Conservation (phyloP, 2,329 filamentous ascomycete genomes). For the Pezicula carpinea region DNA sequence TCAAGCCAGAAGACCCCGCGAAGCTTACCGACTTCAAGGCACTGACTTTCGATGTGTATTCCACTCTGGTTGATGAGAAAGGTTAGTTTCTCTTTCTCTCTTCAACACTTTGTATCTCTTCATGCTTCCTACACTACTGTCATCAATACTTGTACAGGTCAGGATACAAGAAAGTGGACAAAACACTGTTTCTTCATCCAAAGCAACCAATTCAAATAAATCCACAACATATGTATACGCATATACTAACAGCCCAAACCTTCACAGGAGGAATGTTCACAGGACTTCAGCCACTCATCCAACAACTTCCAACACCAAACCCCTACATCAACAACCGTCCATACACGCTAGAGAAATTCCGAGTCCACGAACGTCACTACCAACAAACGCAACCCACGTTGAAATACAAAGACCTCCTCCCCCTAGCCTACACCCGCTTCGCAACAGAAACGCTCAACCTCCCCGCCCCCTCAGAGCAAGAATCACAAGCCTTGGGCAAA, state of each 20-base stretch:
- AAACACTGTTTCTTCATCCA: too few relatives aligned
- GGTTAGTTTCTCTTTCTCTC: slow-evolving; percentile 1
- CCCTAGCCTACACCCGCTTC: slow-evolving; percentile 32
- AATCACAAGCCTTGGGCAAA: slow-evolving; percentile 35
- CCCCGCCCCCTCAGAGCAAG: slow-evolving; percentile 13
- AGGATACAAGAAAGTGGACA: too few relatives aligned
- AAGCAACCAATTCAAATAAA: too few relatives aligned
- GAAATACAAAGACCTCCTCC: slow-evolving; percentile 45
- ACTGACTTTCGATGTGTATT: slow-evolving; percentile 15
- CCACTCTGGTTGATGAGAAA: slow-evolving; percentile 13
- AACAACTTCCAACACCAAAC: slow-evolving; percentile 2
- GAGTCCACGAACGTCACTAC: slow-evolving; percentile 4
- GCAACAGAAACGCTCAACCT: slow-evolving; percentile 31
- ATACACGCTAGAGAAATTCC: slow-evolving; percentile 7
- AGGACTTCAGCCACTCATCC: slow-evolving; percentile 7
- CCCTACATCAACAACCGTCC: slow-evolving; percentile 2
- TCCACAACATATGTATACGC: too few relatives aligned
- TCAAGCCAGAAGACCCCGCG: slow-evolving; percentile 4
- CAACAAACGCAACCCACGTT: slow-evolving; percentile 43
- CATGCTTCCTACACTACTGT: not conserved
- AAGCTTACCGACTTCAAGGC: slow-evolving; percentile 12
- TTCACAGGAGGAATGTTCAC: slow-evolving; percentile 10
- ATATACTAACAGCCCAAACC: too few relatives aligned
- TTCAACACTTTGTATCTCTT: not conserved
- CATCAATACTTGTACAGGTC: not conserved